Percentiles rank a stretch among this genome's conserved stretches.
phyloP scores from a whole-genome alignment of 495 filamentous ascomycete genomes.

The Aspergillus baeticus region DNA sequence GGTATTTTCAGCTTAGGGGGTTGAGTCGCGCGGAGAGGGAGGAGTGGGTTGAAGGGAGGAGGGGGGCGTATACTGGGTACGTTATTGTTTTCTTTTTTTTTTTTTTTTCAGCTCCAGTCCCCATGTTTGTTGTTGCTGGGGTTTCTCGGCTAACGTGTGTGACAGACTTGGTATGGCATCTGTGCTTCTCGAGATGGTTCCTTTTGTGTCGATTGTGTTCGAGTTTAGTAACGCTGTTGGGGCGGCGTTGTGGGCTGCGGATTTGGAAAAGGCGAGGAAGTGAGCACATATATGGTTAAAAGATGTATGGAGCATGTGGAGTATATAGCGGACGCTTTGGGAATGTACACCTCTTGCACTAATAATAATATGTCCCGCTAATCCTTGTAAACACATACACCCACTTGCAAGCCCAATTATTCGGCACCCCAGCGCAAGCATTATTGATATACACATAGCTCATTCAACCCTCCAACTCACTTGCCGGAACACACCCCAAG shows the following conservation, averaged over 20 bases:
- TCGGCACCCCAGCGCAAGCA: background rate
- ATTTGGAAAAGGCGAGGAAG: constrained; percentile 65
- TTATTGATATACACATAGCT: background rate
- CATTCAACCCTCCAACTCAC: no score
- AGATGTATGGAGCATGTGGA: no score
- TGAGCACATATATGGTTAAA: no score
- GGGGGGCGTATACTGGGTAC: constrained; percentile 73
- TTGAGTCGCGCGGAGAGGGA: constrained; percentile 62
- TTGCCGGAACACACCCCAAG: constrained; percentile 57
- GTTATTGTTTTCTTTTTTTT: constrained; percentile 35
- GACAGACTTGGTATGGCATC: constrained; percentile 76
- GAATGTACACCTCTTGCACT: background rate
- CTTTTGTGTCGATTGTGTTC: constrained; percentile 78
- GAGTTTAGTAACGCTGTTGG: constrained; percentile 90
- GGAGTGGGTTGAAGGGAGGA: constrained; percentile 62
- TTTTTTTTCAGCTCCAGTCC: background rate
- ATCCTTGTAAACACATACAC: background rate
- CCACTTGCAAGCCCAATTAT: background rate
- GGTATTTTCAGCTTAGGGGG: constrained; percentile 89
- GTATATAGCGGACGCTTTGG: no score
- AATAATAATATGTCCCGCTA: background rate
- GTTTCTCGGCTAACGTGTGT: constrained; percentile 5
- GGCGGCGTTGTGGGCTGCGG: constrained; percentile 90
- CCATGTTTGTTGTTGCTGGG: background rate
- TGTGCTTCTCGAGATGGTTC: constrained; percentile 79